Percentiles rank a stretch among this genome's conserved stretches.
Evolutionary conservation across 805 yeast species (phyloP).

Genomic region (Metschnikowia lunata): DNA sequence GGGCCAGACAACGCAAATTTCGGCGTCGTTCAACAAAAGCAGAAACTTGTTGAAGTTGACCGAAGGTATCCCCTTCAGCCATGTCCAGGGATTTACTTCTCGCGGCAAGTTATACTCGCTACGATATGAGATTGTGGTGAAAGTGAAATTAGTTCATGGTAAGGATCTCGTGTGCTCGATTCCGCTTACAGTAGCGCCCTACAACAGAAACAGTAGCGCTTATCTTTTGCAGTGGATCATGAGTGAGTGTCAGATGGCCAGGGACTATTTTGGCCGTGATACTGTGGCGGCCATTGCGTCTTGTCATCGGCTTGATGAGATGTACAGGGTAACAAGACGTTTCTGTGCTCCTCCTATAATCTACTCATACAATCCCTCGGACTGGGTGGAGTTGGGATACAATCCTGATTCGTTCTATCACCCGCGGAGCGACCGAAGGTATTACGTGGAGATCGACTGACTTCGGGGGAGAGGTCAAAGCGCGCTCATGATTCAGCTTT

Average conservation of each 20-base stretch:
- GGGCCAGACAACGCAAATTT: constrained; percentile 7
- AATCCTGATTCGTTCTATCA: constrained; percentile 31
- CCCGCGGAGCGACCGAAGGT: constrained; percentile 6
- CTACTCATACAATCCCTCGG: constrained; percentile 27
- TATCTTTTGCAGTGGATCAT: constrained; percentile 50
- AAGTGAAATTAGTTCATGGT: constrained; percentile 45
- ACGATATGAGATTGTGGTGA: constrained; percentile 47
- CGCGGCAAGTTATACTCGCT: constrained; percentile 49
- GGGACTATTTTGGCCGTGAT: constrained; percentile 30
- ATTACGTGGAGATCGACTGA: constrained; percentile 5
- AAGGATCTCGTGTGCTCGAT: constrained; percentile 47
- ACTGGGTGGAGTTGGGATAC: constrained; percentile 40
- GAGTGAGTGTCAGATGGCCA: constrained; percentile 48
- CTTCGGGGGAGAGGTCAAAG: neutral
- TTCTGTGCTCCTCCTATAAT: constrained; percentile 26
- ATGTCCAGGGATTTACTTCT: constrained; percentile 48
- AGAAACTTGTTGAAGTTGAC: constrained; percentile 24
- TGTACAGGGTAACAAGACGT: constrained; percentile 19
- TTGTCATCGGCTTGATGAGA: constrained; percentile 19
- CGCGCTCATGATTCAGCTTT: constrained; percentile 45
- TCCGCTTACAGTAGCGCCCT: constrained; percentile 54
- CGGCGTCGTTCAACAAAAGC: constrained; percentile 20
- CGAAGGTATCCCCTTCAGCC: constrained; percentile 42
- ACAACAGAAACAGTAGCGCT: constrained; percentile 43
- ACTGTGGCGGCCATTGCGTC: constrained; percentile 20